phyloP scores from a whole-genome alignment of 106 monocot genomes.

The Apostasia ramifera region DNA sequence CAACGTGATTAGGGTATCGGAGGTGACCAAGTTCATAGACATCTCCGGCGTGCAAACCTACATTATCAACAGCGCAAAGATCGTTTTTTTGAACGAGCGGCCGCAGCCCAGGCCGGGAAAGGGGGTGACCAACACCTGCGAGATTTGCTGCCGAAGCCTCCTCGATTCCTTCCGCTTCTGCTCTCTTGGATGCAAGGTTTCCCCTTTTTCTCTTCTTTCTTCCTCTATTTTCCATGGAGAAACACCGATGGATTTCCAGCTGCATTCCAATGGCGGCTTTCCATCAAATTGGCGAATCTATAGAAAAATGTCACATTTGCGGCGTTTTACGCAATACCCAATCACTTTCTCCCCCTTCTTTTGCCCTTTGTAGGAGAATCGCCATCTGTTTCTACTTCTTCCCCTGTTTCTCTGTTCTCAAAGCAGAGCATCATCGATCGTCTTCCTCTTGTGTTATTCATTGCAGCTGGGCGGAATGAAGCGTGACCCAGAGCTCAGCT shows the following conservation, averaged over 20 bases:
- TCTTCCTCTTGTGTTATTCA: background rate
- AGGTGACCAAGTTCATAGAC: slow-evolving; percentile 93
- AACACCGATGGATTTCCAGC: too few species aligned
- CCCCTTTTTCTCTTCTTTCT: background rate
- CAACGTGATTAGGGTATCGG: slow-evolving; percentile 92
- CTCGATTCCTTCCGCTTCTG: slow-evolving; percentile 90
- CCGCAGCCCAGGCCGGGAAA: slow-evolving; percentile 94
- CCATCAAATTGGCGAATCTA: background rate
- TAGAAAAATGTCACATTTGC: too few species aligned
- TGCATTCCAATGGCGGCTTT: too few species aligned
- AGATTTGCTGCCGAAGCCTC: slow-evolving; percentile 80
- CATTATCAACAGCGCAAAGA: slow-evolving; percentile 97
- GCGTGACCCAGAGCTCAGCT: slow-evolving; percentile 55
- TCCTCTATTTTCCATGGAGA: background rate
- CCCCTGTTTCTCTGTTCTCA: background rate
- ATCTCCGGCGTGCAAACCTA: slow-evolving; percentile 88
- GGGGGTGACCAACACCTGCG: slow-evolving; percentile 92
- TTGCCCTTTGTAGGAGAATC: background rate
- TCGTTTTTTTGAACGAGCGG: slow-evolving; percentile 86
- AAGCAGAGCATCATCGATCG: background rate
- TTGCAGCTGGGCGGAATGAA: slow-evolving; percentile 77
- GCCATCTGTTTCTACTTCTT: background rate
- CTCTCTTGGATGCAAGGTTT: slow-evolving; percentile 97
- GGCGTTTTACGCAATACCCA: too few species aligned
- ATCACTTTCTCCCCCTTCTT: background rate